These are phyloP conservation scores for Camelina neglecta DNA, from an alignment of 345 rosid species.

Conservation along the genomic window DNA sequence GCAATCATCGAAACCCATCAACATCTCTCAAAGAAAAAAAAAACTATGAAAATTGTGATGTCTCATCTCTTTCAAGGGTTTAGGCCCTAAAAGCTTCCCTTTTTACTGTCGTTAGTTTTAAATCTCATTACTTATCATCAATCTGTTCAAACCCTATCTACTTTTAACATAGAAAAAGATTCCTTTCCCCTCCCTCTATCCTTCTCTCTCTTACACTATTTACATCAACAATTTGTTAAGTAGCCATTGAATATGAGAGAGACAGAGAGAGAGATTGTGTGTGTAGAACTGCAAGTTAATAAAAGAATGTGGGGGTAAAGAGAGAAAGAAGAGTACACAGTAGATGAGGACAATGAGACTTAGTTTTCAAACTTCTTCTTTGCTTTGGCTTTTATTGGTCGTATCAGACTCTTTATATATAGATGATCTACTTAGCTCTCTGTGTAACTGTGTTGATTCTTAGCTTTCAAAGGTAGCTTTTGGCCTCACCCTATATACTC, in stretches of 20 bases:
- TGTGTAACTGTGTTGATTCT: slow-evolving; percentile 35
- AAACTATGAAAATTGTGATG: slow-evolving; percentile 25
- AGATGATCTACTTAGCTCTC: slow-evolving; percentile 43
- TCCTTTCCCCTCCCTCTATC: slow-evolving; percentile 28
- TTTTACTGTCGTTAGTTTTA: slow-evolving; percentile 39
- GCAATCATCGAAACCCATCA: slow-evolving; percentile 34
- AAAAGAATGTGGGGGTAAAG: slow-evolving; percentile 42
- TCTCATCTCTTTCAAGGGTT: slow-evolving; percentile 43
- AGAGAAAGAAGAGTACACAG: slow-evolving; percentile 37
- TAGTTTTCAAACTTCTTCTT: slow-evolving; percentile 46
- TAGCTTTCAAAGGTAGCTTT: slow-evolving; percentile 41
- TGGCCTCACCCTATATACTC: slow-evolving; percentile 47
- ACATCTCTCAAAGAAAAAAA: neutral
- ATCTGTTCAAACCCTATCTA: slow-evolving; percentile 41
- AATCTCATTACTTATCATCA: slow-evolving; percentile 47
- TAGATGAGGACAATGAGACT: slow-evolving; percentile 50
- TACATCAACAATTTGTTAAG: slow-evolving; percentile 32
- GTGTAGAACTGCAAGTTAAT: slow-evolving; percentile 46
- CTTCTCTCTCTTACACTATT: slow-evolving; percentile 31
- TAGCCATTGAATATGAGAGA: slow-evolving; percentile 39
- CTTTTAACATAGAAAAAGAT: slow-evolving; percentile 45
- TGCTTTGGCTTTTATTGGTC: slow-evolving; percentile 45
- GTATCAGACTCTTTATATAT: slow-evolving; percentile 37
- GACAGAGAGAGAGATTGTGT: slow-evolving; percentile 24
- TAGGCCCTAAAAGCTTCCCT: slow-evolving; percentile 34